Percentiles rank a stretch among this genome's conserved stretches.
These are phyloP conservation scores for Singerocomus inundabilis DNA, from an alignment of 1,284 basidiomycete genomes.

Conservation along the genomic window DNA sequence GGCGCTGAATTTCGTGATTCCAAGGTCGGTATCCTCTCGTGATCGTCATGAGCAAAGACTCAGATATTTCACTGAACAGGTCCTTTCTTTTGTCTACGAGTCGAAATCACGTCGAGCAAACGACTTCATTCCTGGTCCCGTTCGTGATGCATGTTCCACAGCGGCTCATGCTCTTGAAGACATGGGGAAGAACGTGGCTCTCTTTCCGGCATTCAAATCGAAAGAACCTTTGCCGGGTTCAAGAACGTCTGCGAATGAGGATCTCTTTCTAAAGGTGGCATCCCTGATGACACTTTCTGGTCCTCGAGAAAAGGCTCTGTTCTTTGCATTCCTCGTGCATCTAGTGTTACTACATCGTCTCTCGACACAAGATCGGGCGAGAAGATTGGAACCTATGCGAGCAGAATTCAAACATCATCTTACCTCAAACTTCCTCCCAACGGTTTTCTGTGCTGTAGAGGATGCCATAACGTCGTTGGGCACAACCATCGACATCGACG, in stretches of 20 bases:
- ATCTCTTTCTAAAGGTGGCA: slow-evolving; percentile 13
- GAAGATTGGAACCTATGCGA: slow-evolving; percentile 31
- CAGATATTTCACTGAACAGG: slow-evolving; percentile 31
- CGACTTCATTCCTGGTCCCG: slow-evolving; percentile 2
- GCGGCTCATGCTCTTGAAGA: slow-evolving; percentile 12
- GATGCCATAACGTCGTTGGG: slow-evolving; percentile 21
- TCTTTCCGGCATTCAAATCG: not conserved
- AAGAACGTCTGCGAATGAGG: not conserved
- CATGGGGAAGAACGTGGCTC: not conserved
- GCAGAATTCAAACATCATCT: slow-evolving; percentile 33
- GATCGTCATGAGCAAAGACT: not conserved
- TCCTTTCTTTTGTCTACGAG: slow-evolving; percentile 47
- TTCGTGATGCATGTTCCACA: slow-evolving; percentile 7
- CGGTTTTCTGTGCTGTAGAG: slow-evolving; percentile 34
- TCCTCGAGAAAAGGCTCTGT: slow-evolving; percentile 21
- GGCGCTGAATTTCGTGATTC: slow-evolving; percentile 58
- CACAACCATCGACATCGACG: slow-evolving; percentile 46
- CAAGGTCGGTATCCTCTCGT: slow-evolving; percentile 43
- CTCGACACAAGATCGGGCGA: slow-evolving; percentile 45
- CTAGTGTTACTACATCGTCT: slow-evolving; percentile 41
- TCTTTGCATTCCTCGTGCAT: slow-evolving; percentile 44
- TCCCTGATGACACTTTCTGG: not conserved
- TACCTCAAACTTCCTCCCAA: slow-evolving; percentile 39
- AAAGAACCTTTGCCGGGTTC: not conserved
- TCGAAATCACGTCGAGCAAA: slow-evolving; percentile 27